Base-by-base conservation (phyloP, 2,329 filamentous ascomycete genomes). In the Aspergillus cejpii region DNA sequence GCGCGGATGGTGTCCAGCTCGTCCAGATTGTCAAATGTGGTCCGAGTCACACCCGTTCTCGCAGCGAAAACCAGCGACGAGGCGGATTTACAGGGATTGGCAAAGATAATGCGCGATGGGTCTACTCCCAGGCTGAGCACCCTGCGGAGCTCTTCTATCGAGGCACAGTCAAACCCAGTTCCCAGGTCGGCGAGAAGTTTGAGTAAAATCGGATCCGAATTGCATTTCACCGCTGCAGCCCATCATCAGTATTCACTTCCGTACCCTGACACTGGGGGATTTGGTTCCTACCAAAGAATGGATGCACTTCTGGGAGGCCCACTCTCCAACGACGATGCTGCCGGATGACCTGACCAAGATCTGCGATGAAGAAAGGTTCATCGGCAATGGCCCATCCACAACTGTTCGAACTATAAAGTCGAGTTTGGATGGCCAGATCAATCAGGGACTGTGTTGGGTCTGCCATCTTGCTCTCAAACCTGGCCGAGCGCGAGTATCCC, bases 1-100 rank as follows among this genome's bases (percentile, higher is more conserved):
- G 14, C 8, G 10, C 54, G 56, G 19, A 62, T 56, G 4, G 44
- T 54, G 26, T 58, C 48, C 2, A 61, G 33, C 41, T 61, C 59
- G 21, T 61, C 59, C 19, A 59, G 39, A 14, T 59, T 62, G 31
- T 62, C 58, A 36, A 62, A 62, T 4, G 55, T 58, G 1, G 57
- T 61, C 8, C 43, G 39, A 2, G 41, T 11, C 2, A 62, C 48
- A 2, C 57, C 53, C 5, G 37, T 36, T 3, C 50, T 14, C 1
- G 44, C 44, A 3, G 60, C 59, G 17, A 55, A 56, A 1, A 44
- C 33, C 6, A 62, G 29, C 2, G 51, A 47, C 1, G 55, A 44
- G 2, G 50, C 47, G 1, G 55, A 37, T 20, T 62, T 62, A 43
- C 58, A 60, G 17, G 59, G 59, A 21, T 60, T 55, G 5, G 59